Base-by-base conservation (phyloP, 495 filamentous ascomycete genomes). In the Penicillium cosmopolitanum region DNA sequence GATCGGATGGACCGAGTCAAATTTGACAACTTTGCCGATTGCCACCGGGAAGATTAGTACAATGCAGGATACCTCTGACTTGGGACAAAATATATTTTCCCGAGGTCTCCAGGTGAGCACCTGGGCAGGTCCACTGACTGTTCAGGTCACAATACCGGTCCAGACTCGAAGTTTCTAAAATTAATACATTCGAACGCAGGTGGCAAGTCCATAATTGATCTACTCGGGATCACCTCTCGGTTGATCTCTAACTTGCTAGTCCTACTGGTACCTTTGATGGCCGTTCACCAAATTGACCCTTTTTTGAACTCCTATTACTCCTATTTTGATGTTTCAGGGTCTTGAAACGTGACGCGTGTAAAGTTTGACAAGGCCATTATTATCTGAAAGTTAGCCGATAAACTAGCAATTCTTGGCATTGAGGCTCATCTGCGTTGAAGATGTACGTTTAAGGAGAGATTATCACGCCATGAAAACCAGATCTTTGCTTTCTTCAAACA, bases 291-390 rank as follows among this genome's bases (percentile, higher is more conserved):
- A 44, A 16, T 3, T 16, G 6, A 16, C 42, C 42, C 16, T 44
- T 44, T 44, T 18, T 18, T 44, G 15, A 6, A 9, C 42, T 40
- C 36, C 36, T 40, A 13, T 12, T 12, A 13, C 42, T 44, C 42
- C 15, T 16, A 16, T 16, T 44, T 16, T n/a, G 5, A 18, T n/a
- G 42, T 16, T 44, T 18, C 42, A 18, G 16, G 16, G n/a, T 9
- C n/a, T 12, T 44, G 42, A 44, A 44, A 44, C 42, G 42, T 19
- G 42, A 44, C 42, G 42, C 42, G 42, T 18, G 42, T 44, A 16
- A 9, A 16, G 7, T 44, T 19, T 44, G 42, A n/a, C 42, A 16
- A 44, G 4, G 10, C 19, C 9, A 44, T 44, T 10, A 2, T 19
- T 0, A 6, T 44, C 6, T 19, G 42, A n/a, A 44, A 6, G 42